Base-by-base conservation (phyloP, 2,329 filamentous ascomycete species). In the Raffaelea arxii region DNA sequence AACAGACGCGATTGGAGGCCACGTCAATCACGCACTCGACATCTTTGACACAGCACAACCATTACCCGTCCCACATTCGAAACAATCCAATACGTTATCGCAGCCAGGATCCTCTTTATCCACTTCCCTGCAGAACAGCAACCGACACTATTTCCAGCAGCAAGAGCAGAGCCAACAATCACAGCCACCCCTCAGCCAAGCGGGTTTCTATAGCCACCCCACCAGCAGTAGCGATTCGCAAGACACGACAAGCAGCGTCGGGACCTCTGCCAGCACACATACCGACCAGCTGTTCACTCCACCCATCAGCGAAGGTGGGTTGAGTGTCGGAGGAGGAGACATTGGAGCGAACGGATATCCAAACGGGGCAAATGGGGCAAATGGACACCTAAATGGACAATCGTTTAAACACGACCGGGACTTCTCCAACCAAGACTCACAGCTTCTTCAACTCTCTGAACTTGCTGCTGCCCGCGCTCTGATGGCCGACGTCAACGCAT, bases 401-500 rank as follows among this genome's bases (percentile, higher is more conserved):
- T 9, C 9, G 9, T 16, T 30, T 9, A 30, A 30, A 16, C 9
- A 30, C 6, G 48, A 51, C 16, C 44, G 43, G 41, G 65, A 67
- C 43, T 62, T 58, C 32, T 68, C 69, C n/a, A 74, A 74, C 52
- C 74, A 75, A 51, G 69, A 74, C 30, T 77, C 68, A 25, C 77
- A 81, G 55, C 58, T 81, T 41, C 65, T 76, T 16, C 73, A 74
- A 49, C 63, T 80, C n/a, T 79, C 77, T 6, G 69, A 77, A 50
- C 64, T 79, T 46, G 77, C 77, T 24, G 75, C 77, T 32, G 65
- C 66, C 25, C 70, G 74, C 59, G 65, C 73, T 52, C 70, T 69
- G 57, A 68, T 77, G 57, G 58, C 55, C 25, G 58, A 59, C 60
- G 48, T 67, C 58, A 38, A 59, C 54, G 51, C 36, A 10, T 24